These are phyloP conservation scores for Naematelia aurantialba DNA, from an alignment of 768 basidiomycete species.

Conservation along the genomic window DNA sequence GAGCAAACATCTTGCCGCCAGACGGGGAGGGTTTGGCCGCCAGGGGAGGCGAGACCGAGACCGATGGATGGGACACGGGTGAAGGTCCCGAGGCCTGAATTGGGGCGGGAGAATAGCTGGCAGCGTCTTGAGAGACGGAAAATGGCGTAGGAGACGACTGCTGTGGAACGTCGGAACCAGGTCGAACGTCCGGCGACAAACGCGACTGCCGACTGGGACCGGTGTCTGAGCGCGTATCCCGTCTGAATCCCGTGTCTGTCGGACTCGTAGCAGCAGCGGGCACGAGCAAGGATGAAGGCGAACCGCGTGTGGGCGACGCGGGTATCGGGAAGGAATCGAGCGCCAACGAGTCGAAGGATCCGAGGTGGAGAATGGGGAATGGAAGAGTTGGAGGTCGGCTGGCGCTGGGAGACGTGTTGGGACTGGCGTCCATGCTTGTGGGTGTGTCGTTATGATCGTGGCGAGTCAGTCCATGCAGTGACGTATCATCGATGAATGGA, in stretches of 20 bases:
- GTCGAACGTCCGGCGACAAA: not conserved
- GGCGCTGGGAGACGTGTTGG: constrained; percentile 4
- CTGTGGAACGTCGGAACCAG: not conserved
- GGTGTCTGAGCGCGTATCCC: not conserved
- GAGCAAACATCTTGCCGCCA: not conserved
- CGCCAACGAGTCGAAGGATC: constrained; percentile 26
- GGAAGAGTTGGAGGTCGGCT: constrained; percentile 29
- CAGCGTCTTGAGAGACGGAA: too few species aligned
- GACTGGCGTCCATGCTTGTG: constrained; percentile 2
- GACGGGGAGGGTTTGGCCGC: not conserved
- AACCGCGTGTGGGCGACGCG: constrained; percentile 2
- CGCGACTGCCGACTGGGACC: not conserved
- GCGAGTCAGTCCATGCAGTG: not conserved
- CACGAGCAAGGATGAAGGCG: not conserved
- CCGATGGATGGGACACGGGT: not conserved
- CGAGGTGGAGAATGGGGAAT: constrained; percentile 36
- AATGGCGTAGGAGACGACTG: too few species aligned
- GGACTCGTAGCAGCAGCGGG: not conserved
- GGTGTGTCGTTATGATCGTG: not conserved
- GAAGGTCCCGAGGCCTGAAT: not conserved
- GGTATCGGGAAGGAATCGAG: constrained; percentile 18
- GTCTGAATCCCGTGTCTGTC: too few species aligned
- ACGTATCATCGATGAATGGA: not conserved
- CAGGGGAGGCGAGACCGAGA: not conserved
- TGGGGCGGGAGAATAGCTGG: not conserved